These are phyloP conservation scores for Termitomyces titanicus DNA, from an alignment of 768 basidiomycete species.

Conservation along the genomic window DNA sequence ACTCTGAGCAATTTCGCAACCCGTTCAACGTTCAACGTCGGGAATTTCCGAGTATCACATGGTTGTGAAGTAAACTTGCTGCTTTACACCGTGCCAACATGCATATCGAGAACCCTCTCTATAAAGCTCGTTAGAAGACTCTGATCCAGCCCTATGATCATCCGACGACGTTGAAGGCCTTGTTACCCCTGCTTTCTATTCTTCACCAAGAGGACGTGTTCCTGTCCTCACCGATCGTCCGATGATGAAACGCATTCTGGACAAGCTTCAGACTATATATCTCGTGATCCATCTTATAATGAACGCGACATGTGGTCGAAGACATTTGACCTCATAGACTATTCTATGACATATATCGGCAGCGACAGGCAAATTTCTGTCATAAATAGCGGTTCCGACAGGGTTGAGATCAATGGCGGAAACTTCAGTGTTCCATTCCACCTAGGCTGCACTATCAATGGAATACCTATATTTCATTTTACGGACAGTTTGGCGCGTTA, in stretches of 20 bases:
- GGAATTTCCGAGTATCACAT: no score
- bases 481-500: no score
- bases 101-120: not conserved
- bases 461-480: no score
- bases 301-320: not conserved
- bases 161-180: not conserved
- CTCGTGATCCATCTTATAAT: not conserved
- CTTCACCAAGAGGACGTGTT: not conserved
- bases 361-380: not conserved
- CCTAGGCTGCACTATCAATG: no score
- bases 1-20: no score
- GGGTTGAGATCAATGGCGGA: not conserved
- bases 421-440: no score
- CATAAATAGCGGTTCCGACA: not conserved
- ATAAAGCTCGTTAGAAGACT: not conserved
- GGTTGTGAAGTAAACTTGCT: no score
- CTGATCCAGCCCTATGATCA: not conserved
- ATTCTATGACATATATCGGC: not conserved
- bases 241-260: not conserved
- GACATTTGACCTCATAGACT: no score
- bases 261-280: not conserved
- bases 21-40: no score
- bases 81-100: no score
- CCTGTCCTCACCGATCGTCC: not conserved
- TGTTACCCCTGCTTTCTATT: not conserved